Conservation (phyloP, 2,329 filamentous ascomycete genomes). For the Elsinoe necatrix region DNA sequence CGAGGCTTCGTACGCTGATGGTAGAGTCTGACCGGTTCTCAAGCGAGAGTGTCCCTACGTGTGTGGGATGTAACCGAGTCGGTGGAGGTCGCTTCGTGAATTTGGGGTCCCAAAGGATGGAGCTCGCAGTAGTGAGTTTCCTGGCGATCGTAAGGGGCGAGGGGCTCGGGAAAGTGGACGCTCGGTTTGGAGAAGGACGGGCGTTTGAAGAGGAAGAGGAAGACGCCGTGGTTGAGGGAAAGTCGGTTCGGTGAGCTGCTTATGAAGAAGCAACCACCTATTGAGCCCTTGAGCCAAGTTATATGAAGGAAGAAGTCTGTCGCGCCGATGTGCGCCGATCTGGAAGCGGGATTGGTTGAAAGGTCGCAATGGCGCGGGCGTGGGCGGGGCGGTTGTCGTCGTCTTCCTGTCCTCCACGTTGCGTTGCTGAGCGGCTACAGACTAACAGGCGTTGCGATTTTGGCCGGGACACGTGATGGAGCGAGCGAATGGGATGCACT, state of each 20-base stretch:
- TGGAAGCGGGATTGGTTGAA: slow-evolving; percentile 12
- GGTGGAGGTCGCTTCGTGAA: slow-evolving; percentile 38
- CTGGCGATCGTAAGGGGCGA: slow-evolving; percentile 35
- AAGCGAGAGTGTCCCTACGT: slow-evolving; percentile 41
- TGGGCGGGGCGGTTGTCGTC: slow-evolving; percentile 13
- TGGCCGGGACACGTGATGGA: slow-evolving; percentile 10
- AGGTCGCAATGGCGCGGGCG: slow-evolving; percentile 4
- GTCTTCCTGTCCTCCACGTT: neutral
- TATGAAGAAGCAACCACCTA: slow-evolving; percentile 12
- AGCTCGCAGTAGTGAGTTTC: slow-evolving; percentile 41
- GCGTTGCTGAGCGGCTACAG: slow-evolving; percentile 7
- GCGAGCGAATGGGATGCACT: neutral
- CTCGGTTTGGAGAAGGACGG: slow-evolving; percentile 19
- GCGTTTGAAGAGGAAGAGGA: slow-evolving; percentile 14
- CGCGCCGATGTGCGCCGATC: slow-evolving; percentile 9
- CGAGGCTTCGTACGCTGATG: slow-evolving; percentile 42
- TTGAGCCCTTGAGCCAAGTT: neutral
- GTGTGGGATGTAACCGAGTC: slow-evolving; percentile 38
- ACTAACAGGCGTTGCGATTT: neutral
- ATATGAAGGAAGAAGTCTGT: neutral
- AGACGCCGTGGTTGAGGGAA: slow-evolving; percentile 17
- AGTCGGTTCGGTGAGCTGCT: slow-evolving; percentile 13
- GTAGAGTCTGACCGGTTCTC: slow-evolving; percentile 43
- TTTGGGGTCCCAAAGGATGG: slow-evolving; percentile 43
- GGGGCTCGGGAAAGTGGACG: slow-evolving; percentile 20